These are phyloP conservation scores for Spencermartinsiella ligniputridi DNA, from an alignment of 1,139 yeast species.

Conservation along the genomic window DNA sequence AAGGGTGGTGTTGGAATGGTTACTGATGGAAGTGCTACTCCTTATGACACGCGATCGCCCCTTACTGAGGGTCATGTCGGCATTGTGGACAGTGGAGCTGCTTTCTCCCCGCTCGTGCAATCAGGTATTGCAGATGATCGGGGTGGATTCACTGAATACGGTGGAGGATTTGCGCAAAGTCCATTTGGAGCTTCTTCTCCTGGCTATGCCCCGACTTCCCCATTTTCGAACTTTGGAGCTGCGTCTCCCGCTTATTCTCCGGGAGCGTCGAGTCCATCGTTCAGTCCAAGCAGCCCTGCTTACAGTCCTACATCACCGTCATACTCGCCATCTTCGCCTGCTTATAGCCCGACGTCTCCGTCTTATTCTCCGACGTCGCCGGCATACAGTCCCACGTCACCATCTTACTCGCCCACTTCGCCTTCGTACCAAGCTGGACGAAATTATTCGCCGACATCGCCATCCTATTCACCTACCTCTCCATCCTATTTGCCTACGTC, in stretches of 20 bases:
- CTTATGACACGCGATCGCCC: slow-evolving; percentile 79
- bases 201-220: slow-evolving; percentile 65
- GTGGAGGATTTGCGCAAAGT: slow-evolving; percentile 42
- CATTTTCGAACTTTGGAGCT: slow-evolving; percentile 54
- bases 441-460: slow-evolving; percentile 59
- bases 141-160: slow-evolving; percentile 94
- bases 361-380: slow-evolving; percentile 57
- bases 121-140: slow-evolving; percentile 76
- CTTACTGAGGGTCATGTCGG: slow-evolving; percentile 69
- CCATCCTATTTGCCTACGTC: slow-evolving; percentile 69
- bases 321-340: slow-evolving; percentile 66
- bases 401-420: slow-evolving; percentile 65
- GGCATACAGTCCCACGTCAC: slow-evolving; percentile 66
- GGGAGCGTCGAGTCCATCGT: slow-evolving; percentile 60
- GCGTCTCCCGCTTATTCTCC: slow-evolving; percentile 63
- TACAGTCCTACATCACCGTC: slow-evolving; percentile 71
- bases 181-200: slow-evolving; percentile 60
- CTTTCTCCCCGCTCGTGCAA: slow-evolving; percentile 88
- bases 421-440: slow-evolving; percentile 55
- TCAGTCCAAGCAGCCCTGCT: slow-evolving; percentile 69
- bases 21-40: slow-evolving; percentile 86
- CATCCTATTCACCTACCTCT: slow-evolving; percentile 64
- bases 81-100: slow-evolving; percentile 63
- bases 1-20: slow-evolving; percentile 33
- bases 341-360: slow-evolving; percentile 64